Evolutionary conservation across 106 monocot species (phyloP), one percentile per base, ranked within the genome.

Genomic region (Acorus gramineus): DNA sequence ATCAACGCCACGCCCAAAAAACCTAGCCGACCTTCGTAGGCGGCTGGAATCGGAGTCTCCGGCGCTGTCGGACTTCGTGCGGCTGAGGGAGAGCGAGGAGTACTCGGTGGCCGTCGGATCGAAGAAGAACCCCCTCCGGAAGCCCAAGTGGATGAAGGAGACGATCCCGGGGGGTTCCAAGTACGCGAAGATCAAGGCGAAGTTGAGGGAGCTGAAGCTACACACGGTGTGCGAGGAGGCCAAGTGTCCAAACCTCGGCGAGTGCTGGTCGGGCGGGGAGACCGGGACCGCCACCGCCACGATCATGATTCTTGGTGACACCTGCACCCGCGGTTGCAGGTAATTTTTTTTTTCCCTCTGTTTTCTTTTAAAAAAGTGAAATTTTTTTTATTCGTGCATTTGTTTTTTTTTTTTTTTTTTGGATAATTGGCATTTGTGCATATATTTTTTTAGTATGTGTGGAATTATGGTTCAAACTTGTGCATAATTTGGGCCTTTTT

Each of bases 191-290:
- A 94, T 94, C 70, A 89, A 90, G 86, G 78, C 86, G 7, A 89
- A 90, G 64, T 66, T 94, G 50, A 72, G 89, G 70, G 86, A 94
- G 69, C 73, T 86, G 11, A 94, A 86, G 56, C 83, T 94, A 8
- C 93, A 94, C 60, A 94, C 89, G 0, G 93, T 94, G 1, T 94
- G 93, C 74, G 93, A 94, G 86, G 93, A 94, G 81, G 93, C 93
- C 14, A 65, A 77, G 70, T 94, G 93, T 65, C 93, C 93, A 4
- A 94, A 94, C 54, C 69, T 94, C 1, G 93, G 86, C 1, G 93
- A 94, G 78, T 94, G 93, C 72, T 94, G 93, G 93, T 94, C 93
- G 6, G 93, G 93, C 0, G 93, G 93, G 0, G 93, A 94, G 79
- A 94, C 89, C 1, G 93, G 89, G 47, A 94, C 93, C 2, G 93